Conservation (phyloP, 2,329 filamentous ascomycete species). For the Rutstroemia sp. region DNA sequence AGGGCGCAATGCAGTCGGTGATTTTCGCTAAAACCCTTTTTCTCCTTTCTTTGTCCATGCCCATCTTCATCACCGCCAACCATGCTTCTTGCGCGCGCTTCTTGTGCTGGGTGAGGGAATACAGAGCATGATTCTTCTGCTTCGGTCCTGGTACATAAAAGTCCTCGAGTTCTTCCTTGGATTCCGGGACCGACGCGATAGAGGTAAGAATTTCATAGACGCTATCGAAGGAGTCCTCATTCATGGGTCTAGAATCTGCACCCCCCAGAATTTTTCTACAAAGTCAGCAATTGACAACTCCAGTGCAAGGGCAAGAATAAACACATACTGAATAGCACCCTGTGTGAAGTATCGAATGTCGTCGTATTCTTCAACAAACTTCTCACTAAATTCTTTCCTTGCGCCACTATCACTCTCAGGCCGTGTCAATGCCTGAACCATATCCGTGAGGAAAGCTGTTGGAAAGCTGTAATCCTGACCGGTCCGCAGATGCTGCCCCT, state of each 20-base stretch:
- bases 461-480: conserved; percentile 64
- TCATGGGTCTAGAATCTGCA: conserved; percentile 19
- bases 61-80: conserved; percentile 66
- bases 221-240: conserved; percentile 40
- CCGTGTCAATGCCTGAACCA: conserved; percentile 56
- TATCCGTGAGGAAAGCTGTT: conserved; percentile 53
- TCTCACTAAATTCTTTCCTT: conserved; percentile 67
- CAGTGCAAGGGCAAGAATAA: neutral
- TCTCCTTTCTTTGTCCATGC: conserved; percentile 63
- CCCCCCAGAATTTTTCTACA: conserved; percentile 31
- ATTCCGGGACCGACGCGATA: conserved; percentile 64
- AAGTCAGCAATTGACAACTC: conserved; percentile 12
- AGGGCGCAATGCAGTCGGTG: conserved; percentile 73
- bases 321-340: conserved; percentile 59
- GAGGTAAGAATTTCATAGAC: conserved; percentile 55
- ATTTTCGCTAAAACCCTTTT: conserved; percentile 73
- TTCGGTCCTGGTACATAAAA: conserved; percentile 60
- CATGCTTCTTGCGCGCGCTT: conserved; percentile 79
- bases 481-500: conserved; percentile 55
- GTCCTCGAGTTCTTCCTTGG: conserved; percentile 56
- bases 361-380: conserved; percentile 72
- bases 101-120: conserved; percentile 64
- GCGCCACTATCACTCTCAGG: conserved; percentile 49
- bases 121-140: conserved; percentile 60
- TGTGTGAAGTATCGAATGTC: conserved; percentile 83